Evolutionary conservation across 1,284 basidiomycete species (phyloP).

Genomic region (Trametes pubescens): DNA sequence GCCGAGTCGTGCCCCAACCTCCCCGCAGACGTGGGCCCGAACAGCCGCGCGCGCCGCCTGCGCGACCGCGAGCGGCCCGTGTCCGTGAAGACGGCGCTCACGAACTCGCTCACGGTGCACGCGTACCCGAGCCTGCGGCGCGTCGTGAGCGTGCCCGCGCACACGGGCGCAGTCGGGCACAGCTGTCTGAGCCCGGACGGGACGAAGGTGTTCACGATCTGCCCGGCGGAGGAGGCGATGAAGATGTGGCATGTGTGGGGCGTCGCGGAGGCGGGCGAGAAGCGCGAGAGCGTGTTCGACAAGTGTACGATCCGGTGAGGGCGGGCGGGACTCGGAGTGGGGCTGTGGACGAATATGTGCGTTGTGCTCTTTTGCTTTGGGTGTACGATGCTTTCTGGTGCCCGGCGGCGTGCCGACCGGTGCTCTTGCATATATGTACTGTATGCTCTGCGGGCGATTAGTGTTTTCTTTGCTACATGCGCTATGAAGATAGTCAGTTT

Average conservation of each 20-base stretch:
- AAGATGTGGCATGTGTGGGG: slow-evolving; percentile 53
- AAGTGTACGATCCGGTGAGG: slow-evolving; percentile 39
- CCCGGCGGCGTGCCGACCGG: neutral
- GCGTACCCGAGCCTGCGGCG: slow-evolving; percentile 49
- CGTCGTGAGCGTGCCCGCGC: slow-evolving; percentile 46
- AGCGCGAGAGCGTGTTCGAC: slow-evolving; percentile 41
- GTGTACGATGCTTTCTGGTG: slow-evolving; percentile 22
- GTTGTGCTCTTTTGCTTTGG: neutral
- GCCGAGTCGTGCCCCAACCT: slow-evolving; percentile 31
- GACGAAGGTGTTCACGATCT: slow-evolving; percentile 49
- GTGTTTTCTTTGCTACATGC: neutral
- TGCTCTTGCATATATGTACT: slow-evolving; percentile 18
- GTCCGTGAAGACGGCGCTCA: slow-evolving; percentile 48
- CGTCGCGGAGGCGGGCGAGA: slow-evolving; percentile 36
- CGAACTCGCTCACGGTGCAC: slow-evolving; percentile 58
- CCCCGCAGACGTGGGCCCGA: slow-evolving; percentile 24
- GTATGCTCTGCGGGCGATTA: neutral
- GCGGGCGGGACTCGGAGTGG: neutral
- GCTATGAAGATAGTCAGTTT: neutral
- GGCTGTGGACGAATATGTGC: neutral
- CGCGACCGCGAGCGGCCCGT: slow-evolving; percentile 31
- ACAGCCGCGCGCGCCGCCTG: slow-evolving; percentile 24
- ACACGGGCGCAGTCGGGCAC: slow-evolving; percentile 46
- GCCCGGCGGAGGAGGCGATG: slow-evolving; percentile 50
- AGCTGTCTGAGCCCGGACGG: slow-evolving; percentile 48